Conservation (phyloP, 495 filamentous ascomycete genomes). For the Beverwykella pulmonaria region DNA sequence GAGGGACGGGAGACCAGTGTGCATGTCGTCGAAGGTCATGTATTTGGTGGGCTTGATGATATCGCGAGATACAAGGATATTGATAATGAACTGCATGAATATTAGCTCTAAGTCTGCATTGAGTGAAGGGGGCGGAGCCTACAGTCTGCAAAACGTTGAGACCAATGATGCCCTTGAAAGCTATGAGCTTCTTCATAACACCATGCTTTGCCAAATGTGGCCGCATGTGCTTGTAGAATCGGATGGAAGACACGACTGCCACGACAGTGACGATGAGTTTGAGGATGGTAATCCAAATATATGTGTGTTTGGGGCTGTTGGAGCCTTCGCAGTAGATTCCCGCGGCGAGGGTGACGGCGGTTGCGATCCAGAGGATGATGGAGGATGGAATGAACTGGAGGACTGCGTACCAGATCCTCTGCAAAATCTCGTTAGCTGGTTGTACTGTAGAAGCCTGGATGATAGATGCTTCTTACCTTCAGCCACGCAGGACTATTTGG, state of each 20-base stretch:
- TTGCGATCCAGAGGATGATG: conserved; percentile 34
- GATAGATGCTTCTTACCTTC: conserved; percentile 23
- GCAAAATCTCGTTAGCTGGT: not conserved
- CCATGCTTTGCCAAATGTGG: conserved; percentile 15
- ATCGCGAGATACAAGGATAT: conserved; percentile 23
- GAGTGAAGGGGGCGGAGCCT: conserved; percentile 1
- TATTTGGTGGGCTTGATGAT: conserved; percentile 27
- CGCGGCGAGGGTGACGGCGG: conserved; percentile 12
- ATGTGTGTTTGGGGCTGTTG: conserved; percentile 27
- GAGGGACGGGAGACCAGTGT: conserved; percentile 22
- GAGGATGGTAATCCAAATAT: conserved; percentile 37
- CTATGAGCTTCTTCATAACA: conserved; percentile 36
- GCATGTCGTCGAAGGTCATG: conserved; percentile 28
- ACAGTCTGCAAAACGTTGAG: conserved; percentile 41
- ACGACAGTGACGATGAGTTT: conserved; percentile 23
- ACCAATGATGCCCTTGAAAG: conserved; percentile 42
- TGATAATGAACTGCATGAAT: conserved; percentile 34
- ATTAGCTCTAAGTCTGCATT: not conserved
- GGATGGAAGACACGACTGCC: conserved; percentile 32
- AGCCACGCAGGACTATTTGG: conserved; percentile 25
- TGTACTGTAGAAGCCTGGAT: not conserved
- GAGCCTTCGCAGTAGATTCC: conserved; percentile 29
- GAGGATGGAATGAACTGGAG: conserved; percentile 41
- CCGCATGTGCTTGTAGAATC: conserved; percentile 38
- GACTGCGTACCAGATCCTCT: conserved; percentile 31